Percentiles rank a stretch among this genome's conserved stretches.
Conservation (phyloP, 78 protist genomes). For the Dictyostelium purpureum region DNA sequence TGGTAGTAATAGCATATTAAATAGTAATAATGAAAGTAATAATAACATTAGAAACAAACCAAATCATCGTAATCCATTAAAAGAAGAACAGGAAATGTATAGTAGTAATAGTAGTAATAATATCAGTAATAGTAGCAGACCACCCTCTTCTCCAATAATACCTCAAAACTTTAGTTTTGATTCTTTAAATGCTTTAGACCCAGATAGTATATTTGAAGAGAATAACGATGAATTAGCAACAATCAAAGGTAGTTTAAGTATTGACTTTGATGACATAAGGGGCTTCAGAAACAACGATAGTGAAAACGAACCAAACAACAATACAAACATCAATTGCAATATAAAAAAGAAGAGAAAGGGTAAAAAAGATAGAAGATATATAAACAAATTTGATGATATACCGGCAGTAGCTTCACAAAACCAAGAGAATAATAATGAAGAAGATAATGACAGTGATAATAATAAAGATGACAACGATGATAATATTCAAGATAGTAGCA, state of each 20-base stretch:
- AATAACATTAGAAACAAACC: neutral
- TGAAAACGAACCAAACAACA: no score
- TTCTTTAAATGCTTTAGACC: constrained; percentile 11
- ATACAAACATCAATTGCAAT: no score
- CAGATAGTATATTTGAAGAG: constrained; percentile 36
- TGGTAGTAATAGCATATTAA: neutral
- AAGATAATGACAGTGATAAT: neutral
- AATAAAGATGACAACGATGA: neutral
- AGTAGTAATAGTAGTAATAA: neutral
- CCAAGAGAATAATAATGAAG: neutral
- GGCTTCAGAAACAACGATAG: neutral
- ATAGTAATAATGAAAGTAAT: neutral
- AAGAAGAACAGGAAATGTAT: neutral
- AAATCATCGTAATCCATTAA: neutral
- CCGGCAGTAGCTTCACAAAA: neutral
- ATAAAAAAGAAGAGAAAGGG: no score
- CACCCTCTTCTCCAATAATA: neutral
- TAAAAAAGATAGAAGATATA: neutral
- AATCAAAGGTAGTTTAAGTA: constrained; percentile 12
- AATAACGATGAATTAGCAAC: neutral
- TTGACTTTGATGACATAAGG: neutral
- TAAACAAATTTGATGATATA: neutral
- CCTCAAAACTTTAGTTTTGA: constrained; percentile 21
- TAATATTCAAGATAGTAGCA: neutral
- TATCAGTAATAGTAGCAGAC: neutral